Base-by-base conservation (phyloP, 2,329 filamentous ascomycete genomes). In the Verticillium nonalfalfae region DNA sequence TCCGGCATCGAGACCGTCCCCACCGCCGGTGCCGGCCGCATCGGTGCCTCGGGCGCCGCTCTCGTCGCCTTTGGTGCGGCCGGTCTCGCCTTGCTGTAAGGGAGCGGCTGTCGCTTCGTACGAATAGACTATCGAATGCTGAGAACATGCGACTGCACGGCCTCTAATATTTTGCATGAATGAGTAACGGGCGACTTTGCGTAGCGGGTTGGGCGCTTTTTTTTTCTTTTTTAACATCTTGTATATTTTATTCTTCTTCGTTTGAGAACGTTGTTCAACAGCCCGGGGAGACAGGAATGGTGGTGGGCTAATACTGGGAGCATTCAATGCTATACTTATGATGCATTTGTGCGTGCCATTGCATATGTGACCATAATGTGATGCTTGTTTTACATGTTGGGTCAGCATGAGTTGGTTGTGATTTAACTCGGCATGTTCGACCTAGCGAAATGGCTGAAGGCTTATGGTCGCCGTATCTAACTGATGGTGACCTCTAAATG, bases 31-130 rank as follows among this genome's bases (percentile, higher is more conserved):
- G 65, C 62, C 58, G 61, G 33, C n/a, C 36, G 45, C 33, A 26
- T 59, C 58, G 45, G 58, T 33, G 18, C 40, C 45, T 56, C 58
- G 4, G 26, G 52, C 9, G 45, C 52, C 21, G 58, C 58, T 40
- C 52, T 59, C 45, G 60, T 76, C 61, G 73, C 71, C 39, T 75
- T 75, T 62, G 72, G 72, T 64, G 72, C 74, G 65, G 70, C 75
- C 68, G 70, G 73, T 18, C 65, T 76, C 57, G 68, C 74, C 64
- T 68, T 75, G 66, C 57, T 75, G 60, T 75, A 68, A 65, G 39
- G 11, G 39, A 14, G 39, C 26, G 26, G 3, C 26, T 26, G 26
- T 4, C 14, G 15, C 11, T 40, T 40, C 1, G 6, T 14, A 14
- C 11, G 15, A n/a, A 9, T 21, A 2, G 35, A 36, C 35, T 36